These are phyloP conservation scores for Euryodendron excelsum DNA, from an alignment of 148 eudicot genomes.

Conservation along the genomic window DNA sequence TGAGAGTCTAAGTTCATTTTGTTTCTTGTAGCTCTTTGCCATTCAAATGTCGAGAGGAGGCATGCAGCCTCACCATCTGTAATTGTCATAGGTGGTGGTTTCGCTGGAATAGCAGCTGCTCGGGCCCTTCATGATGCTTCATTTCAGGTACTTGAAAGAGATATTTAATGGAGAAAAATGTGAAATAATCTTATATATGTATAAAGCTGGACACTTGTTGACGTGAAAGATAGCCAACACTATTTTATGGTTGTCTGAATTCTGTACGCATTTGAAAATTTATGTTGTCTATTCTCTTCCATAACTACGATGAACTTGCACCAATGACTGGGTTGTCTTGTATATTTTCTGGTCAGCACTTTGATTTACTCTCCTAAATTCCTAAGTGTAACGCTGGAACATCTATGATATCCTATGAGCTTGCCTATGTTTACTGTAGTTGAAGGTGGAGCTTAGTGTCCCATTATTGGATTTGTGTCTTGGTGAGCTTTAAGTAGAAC, in stretches of 20 bases:
- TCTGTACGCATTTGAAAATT: not conserved
- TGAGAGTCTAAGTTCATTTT: not conserved
- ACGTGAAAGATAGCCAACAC: not conserved
- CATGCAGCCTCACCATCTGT: slow-evolving; percentile 66
- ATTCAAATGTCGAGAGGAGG: slow-evolving; percentile 48
- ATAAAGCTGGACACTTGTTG: not conserved
- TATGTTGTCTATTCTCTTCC: not conserved
- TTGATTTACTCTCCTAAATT: not conserved
- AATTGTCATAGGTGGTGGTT: slow-evolving; percentile 82
- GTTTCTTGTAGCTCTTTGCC: slow-evolving; percentile 52
- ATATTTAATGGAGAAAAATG: not conserved
- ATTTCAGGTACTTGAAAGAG: slow-evolving; percentile 60
- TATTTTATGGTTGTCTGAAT: not conserved
- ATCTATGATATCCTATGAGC: not conserved
- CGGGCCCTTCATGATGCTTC: slow-evolving; percentile 90
- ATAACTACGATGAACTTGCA: not conserved
- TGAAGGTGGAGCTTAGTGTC: not conserved
- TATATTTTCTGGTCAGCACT: not conserved
- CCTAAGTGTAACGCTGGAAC: not conserved
- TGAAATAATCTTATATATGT: not conserved
- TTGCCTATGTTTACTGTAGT: not conserved
- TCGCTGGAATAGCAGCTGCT: slow-evolving; percentile 95
- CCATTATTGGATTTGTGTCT: not conserved
- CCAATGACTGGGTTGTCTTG: not conserved
- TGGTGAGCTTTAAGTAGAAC: not conserved